Percentiles rank a stretch among this genome's conserved stretches.
These are phyloP conservation scores for Primulina huaijiensis DNA, from an alignment of 257 asterid genomes.

Conservation along the genomic window DNA sequence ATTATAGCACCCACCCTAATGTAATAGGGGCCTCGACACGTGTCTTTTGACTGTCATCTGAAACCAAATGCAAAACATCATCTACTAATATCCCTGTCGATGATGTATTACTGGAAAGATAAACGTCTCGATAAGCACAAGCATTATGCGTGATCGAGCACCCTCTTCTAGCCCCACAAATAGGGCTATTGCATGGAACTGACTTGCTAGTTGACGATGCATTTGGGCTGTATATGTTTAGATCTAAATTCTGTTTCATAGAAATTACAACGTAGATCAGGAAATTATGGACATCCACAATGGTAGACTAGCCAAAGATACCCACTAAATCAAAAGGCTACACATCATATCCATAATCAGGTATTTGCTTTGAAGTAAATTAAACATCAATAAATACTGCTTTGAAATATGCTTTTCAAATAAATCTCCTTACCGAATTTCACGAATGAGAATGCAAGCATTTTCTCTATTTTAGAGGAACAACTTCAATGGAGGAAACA, in stretches of 20 bases:
- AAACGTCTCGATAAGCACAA: slow-evolving; percentile 73
- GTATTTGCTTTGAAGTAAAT: too few species aligned
- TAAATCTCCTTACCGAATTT: too few species aligned
- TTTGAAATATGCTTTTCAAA: too few species aligned
- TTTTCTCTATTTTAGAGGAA: too few species aligned
- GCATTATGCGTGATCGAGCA: slow-evolving; percentile 55
- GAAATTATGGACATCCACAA: not conserved
- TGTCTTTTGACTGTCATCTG: slow-evolving; percentile 41
- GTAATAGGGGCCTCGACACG: slow-evolving; percentile 67
- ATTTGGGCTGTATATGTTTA: slow-evolving; percentile 74
- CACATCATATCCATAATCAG: too few species aligned
- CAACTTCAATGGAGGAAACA: too few species aligned
- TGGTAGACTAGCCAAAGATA: too few species aligned
- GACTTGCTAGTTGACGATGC: slow-evolving; percentile 55
- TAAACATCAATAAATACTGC: too few species aligned
- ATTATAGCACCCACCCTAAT: slow-evolving; percentile 55
- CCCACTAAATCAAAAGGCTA: too few species aligned
- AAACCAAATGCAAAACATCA: slow-evolving; percentile 68
- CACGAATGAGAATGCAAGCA: too few species aligned
- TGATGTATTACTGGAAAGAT: slow-evolving; percentile 82
- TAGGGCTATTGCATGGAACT: slow-evolving; percentile 73
- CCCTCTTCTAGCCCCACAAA: slow-evolving; percentile 54
- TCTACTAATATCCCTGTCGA: slow-evolving; percentile 80
- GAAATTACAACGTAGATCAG: not conserved
- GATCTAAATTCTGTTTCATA: slow-evolving; percentile 54